Conservation (phyloP, 2,329 filamentous ascomycete genomes). For the Rhynchosporium graminicola region DNA sequence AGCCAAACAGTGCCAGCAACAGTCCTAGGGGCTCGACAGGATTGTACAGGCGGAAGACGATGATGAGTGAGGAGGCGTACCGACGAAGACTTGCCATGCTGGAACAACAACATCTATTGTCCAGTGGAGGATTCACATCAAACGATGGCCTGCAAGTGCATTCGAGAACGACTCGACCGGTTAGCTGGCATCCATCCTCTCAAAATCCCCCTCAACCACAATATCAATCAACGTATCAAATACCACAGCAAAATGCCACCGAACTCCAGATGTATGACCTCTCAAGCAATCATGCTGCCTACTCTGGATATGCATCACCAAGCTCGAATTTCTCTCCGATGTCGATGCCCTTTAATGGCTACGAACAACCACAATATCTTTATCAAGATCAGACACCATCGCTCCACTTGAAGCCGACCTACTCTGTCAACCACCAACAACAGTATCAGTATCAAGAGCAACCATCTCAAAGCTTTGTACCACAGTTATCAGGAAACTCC, state of each 20-base stretch:
- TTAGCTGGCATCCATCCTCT: constrained; percentile 76
- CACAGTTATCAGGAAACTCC: constrained; percentile 25
- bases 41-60: constrained; percentile 55
- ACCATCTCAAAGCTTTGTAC: constrained; percentile 17
- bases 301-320: constrained; percentile 61
- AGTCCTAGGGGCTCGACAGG: constrained; percentile 60
- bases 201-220: constrained; percentile 42
- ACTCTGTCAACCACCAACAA: constrained; percentile 26
- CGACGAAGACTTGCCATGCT: constrained; percentile 33
- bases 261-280: constrained; percentile 32
- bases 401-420: constrained; percentile 17
- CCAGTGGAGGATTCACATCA: constrained; percentile 47
- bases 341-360: constrained; percentile 47
- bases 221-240: constrained; percentile 41
- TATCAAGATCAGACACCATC: constrained; percentile 23
- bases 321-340: constrained; percentile 56
- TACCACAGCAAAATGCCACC: constrained; percentile 44
- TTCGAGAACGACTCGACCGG: constrained; percentile 53
- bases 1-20: constrained; percentile 68
- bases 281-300: constrained; percentile 52
- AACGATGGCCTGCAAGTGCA: constrained; percentile 39
- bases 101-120: constrained; percentile 47
- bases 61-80: constrained; percentile 50
- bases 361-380: constrained; percentile 32
- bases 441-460: constrained; percentile 22